Evolutionary conservation across 2,329 filamentous ascomycete genomes (phyloP).

Genomic region (Dendryphion nanum): DNA sequence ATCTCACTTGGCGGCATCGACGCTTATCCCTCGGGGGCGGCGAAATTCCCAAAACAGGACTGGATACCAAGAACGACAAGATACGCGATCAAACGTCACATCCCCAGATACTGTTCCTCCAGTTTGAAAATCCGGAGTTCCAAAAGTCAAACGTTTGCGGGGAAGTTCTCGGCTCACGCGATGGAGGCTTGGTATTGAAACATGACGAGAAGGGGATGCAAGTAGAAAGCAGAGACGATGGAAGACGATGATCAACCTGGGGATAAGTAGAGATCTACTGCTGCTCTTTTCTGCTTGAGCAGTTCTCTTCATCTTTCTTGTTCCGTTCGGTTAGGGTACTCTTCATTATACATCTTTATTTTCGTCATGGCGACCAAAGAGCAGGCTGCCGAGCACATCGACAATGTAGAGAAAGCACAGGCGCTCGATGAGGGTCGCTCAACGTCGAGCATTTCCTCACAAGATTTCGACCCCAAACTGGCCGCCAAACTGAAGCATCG

Average conservation of each 20-base stretch:
- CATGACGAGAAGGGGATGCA: not conserved
- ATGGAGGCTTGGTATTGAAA: not conserved
- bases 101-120: not conserved
- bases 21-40: not conserved
- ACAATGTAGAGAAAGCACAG: conserved; percentile 18
- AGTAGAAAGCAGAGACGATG: not conserved
- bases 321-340: not conserved
- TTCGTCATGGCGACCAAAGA: conserved; percentile 16
- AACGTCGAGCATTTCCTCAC: conserved; percentile 7
- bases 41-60: not conserved
- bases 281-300: not conserved
- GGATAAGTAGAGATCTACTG: not conserved
- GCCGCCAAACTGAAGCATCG: conserved; percentile 18
- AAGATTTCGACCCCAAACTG: conserved; percentile 15
- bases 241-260: too few species aligned
- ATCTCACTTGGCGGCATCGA: not conserved
- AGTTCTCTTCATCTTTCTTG: not conserved
- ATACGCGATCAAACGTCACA: not conserved
- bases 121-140: not conserved
- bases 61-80: conserved; percentile 1
- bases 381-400: conserved; percentile 12
- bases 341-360: conserved; percentile 1
- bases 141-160: not conserved
- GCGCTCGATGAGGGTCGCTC: conserved; percentile 10
- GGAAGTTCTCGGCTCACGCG: conserved; percentile 1